Evolutionary conservation across 805 yeast species (phyloP), one percentile per base, ranked within the genome.

Genomic region (Saccharomycopsis microspora): DNA sequence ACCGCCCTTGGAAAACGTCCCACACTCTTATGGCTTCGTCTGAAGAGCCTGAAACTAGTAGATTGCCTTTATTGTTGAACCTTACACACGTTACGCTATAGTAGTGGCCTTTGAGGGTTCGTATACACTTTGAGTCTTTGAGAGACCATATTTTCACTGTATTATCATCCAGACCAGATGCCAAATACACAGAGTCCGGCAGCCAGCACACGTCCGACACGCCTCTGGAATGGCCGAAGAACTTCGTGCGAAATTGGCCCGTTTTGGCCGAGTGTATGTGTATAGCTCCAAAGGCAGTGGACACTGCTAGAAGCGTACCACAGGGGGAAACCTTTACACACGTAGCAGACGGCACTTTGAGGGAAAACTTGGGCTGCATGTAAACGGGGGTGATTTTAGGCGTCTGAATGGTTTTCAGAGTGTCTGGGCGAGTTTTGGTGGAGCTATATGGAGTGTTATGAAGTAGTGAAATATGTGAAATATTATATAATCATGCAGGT

Each of bases 21-120:
- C 98, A 90, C 2, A 90, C 72, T 45, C 89, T 74, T 10, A 93
- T 80, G 45, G 90, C 86, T 60, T 90, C 97, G 63, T 90, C 98
- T 44, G 93, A 77, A 1, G 94, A 78, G 0, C 95, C 95, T 40
- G 89, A 76, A 29, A 85, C 78, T 10, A 93, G 60, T 28, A 93
- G 62, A 53, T 86, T 85, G 0, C 96, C 96, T 60, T 81, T 82
- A 38, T 69, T 62, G 53, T 78, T 84, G 66, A 80, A 90, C 45
- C 70, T 70, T 4, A 87, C 63, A n/a, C 82, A 69, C 1, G 85
- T 80, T 7, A 87, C 85, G 50, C 86, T 90, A 53, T 80, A 90
- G 0, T 95, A 86, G 58, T 90, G 98, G 5, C 94, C 89, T 44
- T 71, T 67, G 33, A 88, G 64, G 4, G 64, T 62, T 36, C 70